These are phyloP conservation scores for Penicillium samsonianum DNA, from an alignment of 495 filamentous ascomycete species.

Conservation along the genomic window DNA sequence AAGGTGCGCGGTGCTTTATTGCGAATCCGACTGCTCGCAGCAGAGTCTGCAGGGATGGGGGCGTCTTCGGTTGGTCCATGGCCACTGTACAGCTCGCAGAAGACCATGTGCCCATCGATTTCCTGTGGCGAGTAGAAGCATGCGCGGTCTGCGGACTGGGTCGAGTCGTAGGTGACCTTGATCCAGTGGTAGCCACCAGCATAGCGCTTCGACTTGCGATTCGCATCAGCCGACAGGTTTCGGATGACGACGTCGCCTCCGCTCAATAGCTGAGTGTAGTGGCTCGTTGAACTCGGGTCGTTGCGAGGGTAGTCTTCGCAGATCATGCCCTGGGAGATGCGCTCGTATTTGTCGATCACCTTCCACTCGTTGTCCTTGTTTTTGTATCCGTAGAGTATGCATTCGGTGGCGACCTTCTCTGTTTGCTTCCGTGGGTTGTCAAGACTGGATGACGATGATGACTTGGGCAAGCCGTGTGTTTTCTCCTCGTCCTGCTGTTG, in stretches of 20 bases:
- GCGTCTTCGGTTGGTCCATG: slow-evolving; percentile 67
- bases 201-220: slow-evolving; percentile 71
- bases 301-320: slow-evolving; percentile 86
- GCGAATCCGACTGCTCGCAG: slow-evolving; percentile 31
- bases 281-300: slow-evolving; percentile 50
- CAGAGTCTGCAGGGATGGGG: slow-evolving; percentile 52
- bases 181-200: slow-evolving; percentile 86
- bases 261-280: slow-evolving; percentile 59
- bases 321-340: slow-evolving; percentile 69
- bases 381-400: slow-evolving; percentile 81
- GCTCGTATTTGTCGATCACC: slow-evolving; percentile 81
- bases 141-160: slow-evolving; percentile 74
- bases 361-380: slow-evolving; percentile 72
- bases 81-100: slow-evolving; percentile 74
- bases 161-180: slow-evolving; percentile 87
- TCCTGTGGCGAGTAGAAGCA: slow-evolving; percentile 73
- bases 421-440: slow-evolving; percentile 45
- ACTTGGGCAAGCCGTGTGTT: slow-evolving; percentile 39
- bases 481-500: slow-evolving; percentile 50
- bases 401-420: slow-evolving; percentile 71
- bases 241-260: slow-evolving; percentile 64
- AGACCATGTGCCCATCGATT: slow-evolving; percentile 74
- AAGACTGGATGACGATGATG: slow-evolving; percentile 42
- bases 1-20: slow-evolving; percentile 36
- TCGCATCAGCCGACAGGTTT: slow-evolving; percentile 66